These are phyloP conservation scores for Conidiobolus incongruus DNA, from an alignment of 371 early-diverging fungal genomes.

Conservation along the genomic window DNA sequence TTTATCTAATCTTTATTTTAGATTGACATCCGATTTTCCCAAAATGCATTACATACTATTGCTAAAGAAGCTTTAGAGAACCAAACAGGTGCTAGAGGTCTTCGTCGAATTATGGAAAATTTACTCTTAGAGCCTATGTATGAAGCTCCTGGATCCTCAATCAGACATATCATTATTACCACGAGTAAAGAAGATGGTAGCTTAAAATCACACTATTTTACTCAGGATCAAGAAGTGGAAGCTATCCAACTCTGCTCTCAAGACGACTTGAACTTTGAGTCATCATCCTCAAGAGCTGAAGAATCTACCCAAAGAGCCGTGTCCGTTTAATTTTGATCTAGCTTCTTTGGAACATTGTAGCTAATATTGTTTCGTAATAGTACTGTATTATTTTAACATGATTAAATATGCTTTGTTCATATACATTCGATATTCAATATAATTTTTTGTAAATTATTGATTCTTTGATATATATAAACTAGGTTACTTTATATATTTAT, in stretches of 20 bases:
- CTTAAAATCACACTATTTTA: slow-evolving; percentile 35
- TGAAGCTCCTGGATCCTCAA: slow-evolving; percentile 49
- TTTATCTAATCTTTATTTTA: slow-evolving; percentile 3
- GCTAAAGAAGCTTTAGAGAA: slow-evolving; percentile 55
- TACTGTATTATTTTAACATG: too few relatives aligned
- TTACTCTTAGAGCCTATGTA: slow-evolving; percentile 57
- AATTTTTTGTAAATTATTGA: too few relatives aligned
- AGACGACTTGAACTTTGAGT: neutral
- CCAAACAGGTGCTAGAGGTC: slow-evolving; percentile 74
- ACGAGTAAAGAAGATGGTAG: slow-evolving; percentile 28
- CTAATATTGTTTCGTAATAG: too few relatives aligned
- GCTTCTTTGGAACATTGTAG: too few relatives aligned
- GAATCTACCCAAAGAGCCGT: too few relatives aligned
- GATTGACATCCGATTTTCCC: slow-evolving; percentile 36
- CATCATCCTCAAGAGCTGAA: neutral
- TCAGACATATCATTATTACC: slow-evolving; percentile 42
- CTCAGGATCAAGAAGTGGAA: slow-evolving; percentile 19
- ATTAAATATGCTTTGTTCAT: too few relatives aligned
- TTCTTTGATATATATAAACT: too few relatives aligned
- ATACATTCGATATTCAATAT: too few relatives aligned
- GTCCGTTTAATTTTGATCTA: too few relatives aligned
- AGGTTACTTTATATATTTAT: too few relatives aligned
- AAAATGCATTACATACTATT: slow-evolving; percentile 37
- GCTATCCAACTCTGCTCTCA: neutral
- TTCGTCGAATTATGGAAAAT: slow-evolving; percentile 67